Evolutionary conservation across 208 protist species (phyloP).

Genomic region (Trypanosomatidae sp.): DNA sequence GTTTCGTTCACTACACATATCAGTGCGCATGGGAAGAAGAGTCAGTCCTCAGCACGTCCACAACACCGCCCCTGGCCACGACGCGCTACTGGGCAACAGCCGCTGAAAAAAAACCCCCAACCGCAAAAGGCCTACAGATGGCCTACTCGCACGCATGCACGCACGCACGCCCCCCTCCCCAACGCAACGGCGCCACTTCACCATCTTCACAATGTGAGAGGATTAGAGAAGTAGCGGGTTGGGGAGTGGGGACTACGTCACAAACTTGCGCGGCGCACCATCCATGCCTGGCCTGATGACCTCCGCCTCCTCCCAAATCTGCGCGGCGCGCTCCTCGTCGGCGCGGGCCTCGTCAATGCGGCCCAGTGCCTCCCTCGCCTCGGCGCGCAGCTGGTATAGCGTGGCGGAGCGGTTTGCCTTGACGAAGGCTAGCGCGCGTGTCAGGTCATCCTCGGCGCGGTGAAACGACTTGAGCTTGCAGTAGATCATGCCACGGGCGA

Average conservation of each 20-base stretch:
- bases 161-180: not conserved
- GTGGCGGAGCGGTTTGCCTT: slow-evolving; percentile 74
- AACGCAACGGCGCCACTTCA: not conserved
- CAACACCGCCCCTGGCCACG: not conserved
- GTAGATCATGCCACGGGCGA: slow-evolving; percentile 84
- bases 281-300: slow-evolving; percentile 76
- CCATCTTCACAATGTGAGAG: not conserved
- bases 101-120: not conserved
- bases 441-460: slow-evolving; percentile 81
- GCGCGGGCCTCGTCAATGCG: slow-evolving; percentile 81
- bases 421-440: slow-evolving; percentile 76
- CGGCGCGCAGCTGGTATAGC: slow-evolving; percentile 84
- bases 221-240: not conserved
- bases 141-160: not conserved
- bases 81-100: not conserved
- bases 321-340: slow-evolving; percentile 80
- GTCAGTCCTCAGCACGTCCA: not conserved
- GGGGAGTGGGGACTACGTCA: slow-evolving; percentile 37
- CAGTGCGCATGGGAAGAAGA: not conserved
- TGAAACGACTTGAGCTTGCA: slow-evolving; percentile 82
- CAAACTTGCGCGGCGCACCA: slow-evolving; percentile 80
- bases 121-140: not conserved
- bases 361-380: slow-evolving; percentile 80
- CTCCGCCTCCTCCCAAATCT: slow-evolving; percentile 90
- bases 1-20: not conserved